Evolutionary conservation across 495 filamentous ascomycete genomes (phyloP).

Genomic region (Penicillium pulvis): DNA sequence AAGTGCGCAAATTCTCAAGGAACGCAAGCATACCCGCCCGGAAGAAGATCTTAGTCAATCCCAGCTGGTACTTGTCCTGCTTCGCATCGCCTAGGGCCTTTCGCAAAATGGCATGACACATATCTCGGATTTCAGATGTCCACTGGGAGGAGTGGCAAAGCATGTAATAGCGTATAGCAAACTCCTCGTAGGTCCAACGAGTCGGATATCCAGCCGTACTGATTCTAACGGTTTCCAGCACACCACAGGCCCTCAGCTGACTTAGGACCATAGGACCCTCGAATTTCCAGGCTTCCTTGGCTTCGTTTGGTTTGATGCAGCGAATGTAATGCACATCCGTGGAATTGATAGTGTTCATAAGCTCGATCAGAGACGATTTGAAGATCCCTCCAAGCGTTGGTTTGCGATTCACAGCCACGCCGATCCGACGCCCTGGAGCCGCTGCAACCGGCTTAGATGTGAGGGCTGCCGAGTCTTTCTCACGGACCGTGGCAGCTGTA

Average conservation of each 20-base stretch:
- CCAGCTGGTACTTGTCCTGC: conserved; percentile 93
- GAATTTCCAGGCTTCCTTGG: conserved; percentile 96
- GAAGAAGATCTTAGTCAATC: conserved; percentile 99
- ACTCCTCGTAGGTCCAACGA: conserved; percentile 98
- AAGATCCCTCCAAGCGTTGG: conserved; percentile 98
- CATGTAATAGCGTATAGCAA: conserved; percentile 98
- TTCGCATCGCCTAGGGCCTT: conserved; percentile 86
- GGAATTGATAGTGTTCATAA: conserved; percentile 96
- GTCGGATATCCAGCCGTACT: conserved; percentile 98
- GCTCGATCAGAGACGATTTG: conserved; percentile 95
- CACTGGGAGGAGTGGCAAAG: conserved; percentile 86
- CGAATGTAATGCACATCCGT: conserved; percentile 99
- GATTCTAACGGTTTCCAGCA: conserved; percentile 96
- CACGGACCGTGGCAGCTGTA: conserved; percentile 80
- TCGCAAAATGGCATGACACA: conserved; percentile 88
- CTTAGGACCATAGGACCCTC: conserved; percentile 99
- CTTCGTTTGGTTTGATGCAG: conserved; percentile 99
- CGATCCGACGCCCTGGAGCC: conserved; percentile 76
- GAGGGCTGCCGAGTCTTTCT: conserved; percentile 81
- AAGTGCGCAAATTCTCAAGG: conserved; percentile 90
- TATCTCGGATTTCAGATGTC: conserved; percentile 90
- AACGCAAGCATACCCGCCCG: conserved; percentile 98
- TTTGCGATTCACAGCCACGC: conserved; percentile 91
- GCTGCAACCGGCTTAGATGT: conserved; percentile 66
- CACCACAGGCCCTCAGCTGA: conserved; percentile 97